phyloP scores from a whole-genome alignment of 164 flowering plant genomes.

The Warburgia ugandensis region DNA sequence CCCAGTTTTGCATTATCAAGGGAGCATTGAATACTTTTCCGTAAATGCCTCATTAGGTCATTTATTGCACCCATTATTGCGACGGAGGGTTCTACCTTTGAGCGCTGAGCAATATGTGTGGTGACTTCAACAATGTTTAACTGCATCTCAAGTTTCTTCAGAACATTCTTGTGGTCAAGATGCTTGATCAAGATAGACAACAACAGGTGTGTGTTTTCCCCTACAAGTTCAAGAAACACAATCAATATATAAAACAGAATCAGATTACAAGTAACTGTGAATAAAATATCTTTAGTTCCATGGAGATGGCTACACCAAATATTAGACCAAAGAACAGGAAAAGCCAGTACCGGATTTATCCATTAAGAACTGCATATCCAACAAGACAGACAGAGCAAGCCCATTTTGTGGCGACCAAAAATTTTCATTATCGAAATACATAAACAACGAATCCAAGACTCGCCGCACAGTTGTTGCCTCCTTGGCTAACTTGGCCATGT shows the following conservation, averaged over 20 bases:
- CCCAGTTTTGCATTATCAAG: conserved; percentile 70
- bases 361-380: conserved; percentile 72
- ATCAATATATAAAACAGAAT: too few relatives aligned
- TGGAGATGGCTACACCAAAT: neutral
- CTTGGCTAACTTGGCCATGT: conserved; percentile 88
- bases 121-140: conserved; percentile 69
- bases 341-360: conserved; percentile 32
- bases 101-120: conserved; percentile 50
- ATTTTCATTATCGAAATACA: conserved; percentile 67
- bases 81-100: conserved; percentile 60
- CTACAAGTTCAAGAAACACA: too few relatives aligned
- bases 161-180: conserved; percentile 87
- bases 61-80: conserved; percentile 70
- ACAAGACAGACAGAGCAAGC: conserved; percentile 69
- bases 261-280: neutral
- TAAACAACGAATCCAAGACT: conserved; percentile 81
- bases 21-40: conserved; percentile 77
- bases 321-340: neutral
- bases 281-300: too few relatives aligned
- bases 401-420: conserved; percentile 70
- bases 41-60: conserved; percentile 78
- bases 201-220: conserved; percentile 66
- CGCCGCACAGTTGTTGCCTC: conserved; percentile 92
- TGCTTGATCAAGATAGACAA: conserved; percentile 80
- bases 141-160: conserved; percentile 79